Conservation (phyloP, 2,329 filamentous ascomycete genomes). For the Dothiorella sarmentorum region DNA sequence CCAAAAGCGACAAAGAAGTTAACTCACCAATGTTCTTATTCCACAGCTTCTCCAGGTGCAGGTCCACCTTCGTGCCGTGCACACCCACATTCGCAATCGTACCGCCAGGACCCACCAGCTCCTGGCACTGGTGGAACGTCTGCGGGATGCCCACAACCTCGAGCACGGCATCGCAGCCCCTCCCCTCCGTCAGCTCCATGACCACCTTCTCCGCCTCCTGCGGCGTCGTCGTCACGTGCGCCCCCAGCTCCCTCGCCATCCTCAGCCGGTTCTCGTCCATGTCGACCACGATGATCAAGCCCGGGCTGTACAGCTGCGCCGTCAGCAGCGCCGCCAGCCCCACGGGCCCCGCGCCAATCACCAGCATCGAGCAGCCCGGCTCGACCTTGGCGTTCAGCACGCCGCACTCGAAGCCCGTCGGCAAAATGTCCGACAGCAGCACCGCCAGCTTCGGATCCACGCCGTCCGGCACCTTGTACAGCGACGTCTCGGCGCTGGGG, state of each 20-base stretch:
- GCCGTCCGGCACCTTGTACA: conserved; percentile 44
- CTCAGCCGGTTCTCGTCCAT: conserved; percentile 47
- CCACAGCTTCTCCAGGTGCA: conserved; percentile 56
- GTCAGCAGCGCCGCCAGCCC: conserved; percentile 56
- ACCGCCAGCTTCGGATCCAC: conserved; percentile 45
- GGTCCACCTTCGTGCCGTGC: conserved; percentile 51
- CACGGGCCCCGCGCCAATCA: conserved; percentile 56
- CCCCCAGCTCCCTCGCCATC: conserved; percentile 49
- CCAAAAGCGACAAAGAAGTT: background rate
- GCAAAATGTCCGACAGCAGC: conserved; percentile 55
- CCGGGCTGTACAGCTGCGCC: conserved; percentile 53
- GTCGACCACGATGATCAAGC: conserved; percentile 52
- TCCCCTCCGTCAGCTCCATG: conserved; percentile 46
- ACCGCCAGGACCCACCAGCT: conserved; percentile 52
- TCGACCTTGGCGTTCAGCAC: conserved; percentile 51
- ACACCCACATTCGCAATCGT: conserved; percentile 58
- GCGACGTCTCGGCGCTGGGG: conserved; percentile 48
- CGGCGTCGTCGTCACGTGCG: conserved; percentile 38
- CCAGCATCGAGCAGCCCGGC: conserved; percentile 51
- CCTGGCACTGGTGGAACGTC: conserved; percentile 54
- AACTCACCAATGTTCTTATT: conserved; percentile 50
- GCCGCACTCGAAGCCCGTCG: conserved; percentile 56
- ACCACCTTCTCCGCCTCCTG: conserved; percentile 38
- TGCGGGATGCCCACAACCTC: conserved; percentile 55
- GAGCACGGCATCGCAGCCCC: conserved; percentile 56